phyloP scores from a whole-genome alignment of 805 yeast genomes.

The Pichia pseudocactophila region DNA sequence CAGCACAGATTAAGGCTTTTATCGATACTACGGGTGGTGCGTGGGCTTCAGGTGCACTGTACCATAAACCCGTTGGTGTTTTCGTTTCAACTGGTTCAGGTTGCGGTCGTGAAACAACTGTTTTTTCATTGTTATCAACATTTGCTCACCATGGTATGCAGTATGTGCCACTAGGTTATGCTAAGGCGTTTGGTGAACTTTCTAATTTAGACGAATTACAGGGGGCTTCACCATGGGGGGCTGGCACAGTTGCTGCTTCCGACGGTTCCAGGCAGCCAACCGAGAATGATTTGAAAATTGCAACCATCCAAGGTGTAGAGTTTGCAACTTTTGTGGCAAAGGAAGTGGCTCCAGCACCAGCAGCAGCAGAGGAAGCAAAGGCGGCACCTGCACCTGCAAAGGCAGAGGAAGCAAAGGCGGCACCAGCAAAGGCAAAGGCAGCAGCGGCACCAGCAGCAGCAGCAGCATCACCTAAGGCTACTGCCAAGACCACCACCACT shows the following conservation, averaged over 20 bases:
- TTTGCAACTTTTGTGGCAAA: slow-evolving; percentile 40
- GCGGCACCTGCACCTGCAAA: background rate
- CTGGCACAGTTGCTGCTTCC: slow-evolving; percentile 68
- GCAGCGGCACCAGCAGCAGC: background rate
- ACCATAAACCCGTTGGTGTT: slow-evolving; percentile 67
- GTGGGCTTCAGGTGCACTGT: slow-evolving; percentile 67
- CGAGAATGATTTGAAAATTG: slow-evolving; percentile 54
- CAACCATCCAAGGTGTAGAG: slow-evolving; percentile 56
- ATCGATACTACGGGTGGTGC: slow-evolving; percentile 72
- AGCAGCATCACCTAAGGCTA: slow-evolving; percentile 3
- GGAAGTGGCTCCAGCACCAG: background rate
- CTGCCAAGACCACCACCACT: too few species aligned
- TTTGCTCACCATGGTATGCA: slow-evolving; percentile 76
- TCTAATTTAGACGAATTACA: slow-evolving; percentile 53
- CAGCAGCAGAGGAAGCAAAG: background rate
- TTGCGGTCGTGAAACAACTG: slow-evolving; percentile 76
- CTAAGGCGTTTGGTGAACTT: slow-evolving; percentile 43
- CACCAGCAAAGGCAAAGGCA: background rate
- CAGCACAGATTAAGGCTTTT: slow-evolving; percentile 71
- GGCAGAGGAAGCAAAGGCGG: too few species aligned
- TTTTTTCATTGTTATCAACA: slow-evolving; percentile 51
- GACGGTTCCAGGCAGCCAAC: slow-evolving; percentile 69
- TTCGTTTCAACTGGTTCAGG: slow-evolving; percentile 74
- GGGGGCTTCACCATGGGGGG: slow-evolving; percentile 84
- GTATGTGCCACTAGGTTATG: slow-evolving; percentile 72